Evolutionary conservation across 768 basidiomycete genomes (phyloP).

Genomic region (Phlebiopsis gigantea): DNA sequence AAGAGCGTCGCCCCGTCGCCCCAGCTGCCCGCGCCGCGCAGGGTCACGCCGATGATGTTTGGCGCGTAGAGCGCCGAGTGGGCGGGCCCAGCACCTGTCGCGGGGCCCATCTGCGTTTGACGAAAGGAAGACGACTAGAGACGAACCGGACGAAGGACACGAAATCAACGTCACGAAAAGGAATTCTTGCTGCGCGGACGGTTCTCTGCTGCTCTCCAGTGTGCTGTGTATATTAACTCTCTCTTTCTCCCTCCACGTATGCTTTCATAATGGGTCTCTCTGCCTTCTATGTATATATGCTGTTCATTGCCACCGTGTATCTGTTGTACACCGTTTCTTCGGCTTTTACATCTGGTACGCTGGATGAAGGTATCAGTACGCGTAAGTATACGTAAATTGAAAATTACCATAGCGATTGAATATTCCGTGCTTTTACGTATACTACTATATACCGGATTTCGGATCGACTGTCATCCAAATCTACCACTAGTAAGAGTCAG

Average conservation of each 20-base stretch:
- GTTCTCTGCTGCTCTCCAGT: neutral
- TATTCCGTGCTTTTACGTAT: no score
- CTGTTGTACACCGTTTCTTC: no score
- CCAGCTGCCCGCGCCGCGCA: slow-evolving; percentile 11
- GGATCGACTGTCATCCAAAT: no score
- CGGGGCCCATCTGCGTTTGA: neutral
- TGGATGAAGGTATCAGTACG: no score
- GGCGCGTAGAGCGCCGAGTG: neutral
- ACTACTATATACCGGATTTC: no score
- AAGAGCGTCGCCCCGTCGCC: neutral
- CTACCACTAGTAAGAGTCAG: no score
- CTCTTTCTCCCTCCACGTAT: neutral
- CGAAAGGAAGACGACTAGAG: neutral
- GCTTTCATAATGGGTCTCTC: neutral
- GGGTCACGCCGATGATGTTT: slow-evolving; percentile 17
- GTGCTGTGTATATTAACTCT: neutral
- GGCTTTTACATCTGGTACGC: no score
- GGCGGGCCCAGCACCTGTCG: neutral
- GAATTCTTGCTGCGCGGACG: neutral
- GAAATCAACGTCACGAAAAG: neutral
- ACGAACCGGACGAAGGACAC: neutral
- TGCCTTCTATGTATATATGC: neutral
- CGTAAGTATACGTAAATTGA: no score
- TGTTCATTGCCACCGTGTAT: neutral
- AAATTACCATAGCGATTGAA: no score